phyloP scores from a whole-genome alignment of 208 protist genomes.

The Novymonas esmeraldas region DNA sequence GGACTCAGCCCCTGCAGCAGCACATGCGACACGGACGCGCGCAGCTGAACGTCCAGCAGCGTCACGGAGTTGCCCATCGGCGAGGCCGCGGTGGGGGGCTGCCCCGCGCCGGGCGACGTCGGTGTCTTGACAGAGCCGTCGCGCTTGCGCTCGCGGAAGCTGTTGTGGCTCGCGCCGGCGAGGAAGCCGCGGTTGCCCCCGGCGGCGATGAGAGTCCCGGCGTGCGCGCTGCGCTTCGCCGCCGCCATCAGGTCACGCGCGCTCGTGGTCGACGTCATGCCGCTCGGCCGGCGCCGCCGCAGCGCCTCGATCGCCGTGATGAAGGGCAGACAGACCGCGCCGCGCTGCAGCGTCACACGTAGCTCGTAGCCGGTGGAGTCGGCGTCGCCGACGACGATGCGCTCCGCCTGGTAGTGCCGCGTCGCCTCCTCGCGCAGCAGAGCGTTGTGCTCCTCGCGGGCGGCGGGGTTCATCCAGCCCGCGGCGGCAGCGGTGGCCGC shows the following conservation, averaged over 20 bases:
- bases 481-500: slow-evolving; percentile 29
- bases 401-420: slow-evolving; percentile 70
- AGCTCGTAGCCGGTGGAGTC: slow-evolving; percentile 69
- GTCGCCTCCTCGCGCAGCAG: slow-evolving; percentile 67
- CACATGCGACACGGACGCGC: slow-evolving; percentile 32
- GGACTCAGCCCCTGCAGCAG: slow-evolving; percentile 45
- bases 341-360: slow-evolving; percentile 38
- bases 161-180: slow-evolving; percentile 7
- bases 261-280: slow-evolving; percentile 4
- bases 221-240: slow-evolving; percentile 1
- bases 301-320: slow-evolving; percentile 34
- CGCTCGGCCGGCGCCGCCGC: slow-evolving; percentile 15
- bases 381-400: slow-evolving; percentile 60
- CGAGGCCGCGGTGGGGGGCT: neutral
- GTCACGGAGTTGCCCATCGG: slow-evolving; percentile 10
- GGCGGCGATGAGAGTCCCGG: neutral
- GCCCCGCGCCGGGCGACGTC: neutral
- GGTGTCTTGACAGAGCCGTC: slow-evolving; percentile 16
- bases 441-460: slow-evolving; percentile 76
- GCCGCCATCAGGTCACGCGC: slow-evolving; percentile 11
- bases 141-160: slow-evolving; percentile 21
- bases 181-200: slow-evolving; percentile 17
- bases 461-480: slow-evolving; percentile 47
- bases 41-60: slow-evolving; percentile 62
- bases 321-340: slow-evolving; percentile 48